Evolutionary conservation across 257 asterid genomes (phyloP).

Genomic region (Osmanthus fragrans): DNA sequence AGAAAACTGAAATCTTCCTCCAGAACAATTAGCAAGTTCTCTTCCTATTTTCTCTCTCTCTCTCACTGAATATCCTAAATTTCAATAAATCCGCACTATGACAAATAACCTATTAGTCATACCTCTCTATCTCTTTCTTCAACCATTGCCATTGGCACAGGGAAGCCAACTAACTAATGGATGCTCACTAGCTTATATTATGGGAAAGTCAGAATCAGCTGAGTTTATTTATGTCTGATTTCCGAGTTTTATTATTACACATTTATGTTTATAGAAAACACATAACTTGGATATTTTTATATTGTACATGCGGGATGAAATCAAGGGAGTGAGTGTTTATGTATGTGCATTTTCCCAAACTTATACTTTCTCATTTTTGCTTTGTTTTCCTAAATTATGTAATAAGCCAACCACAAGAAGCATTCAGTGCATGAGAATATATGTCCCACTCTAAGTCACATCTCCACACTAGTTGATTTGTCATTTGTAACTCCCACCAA

Average conservation of each 20-base stretch:
- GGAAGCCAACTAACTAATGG: not conserved
- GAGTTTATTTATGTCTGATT: not conserved
- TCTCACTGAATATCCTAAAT: not conserved
- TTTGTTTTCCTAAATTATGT: not conserved
- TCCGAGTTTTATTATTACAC: not conserved
- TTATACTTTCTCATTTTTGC: not conserved
- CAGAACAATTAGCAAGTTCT: not conserved
- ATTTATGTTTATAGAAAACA: not conserved
- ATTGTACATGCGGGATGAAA: not conserved
- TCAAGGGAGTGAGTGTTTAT: not conserved
- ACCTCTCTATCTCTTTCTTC: not conserved
- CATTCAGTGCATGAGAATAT: not conserved
- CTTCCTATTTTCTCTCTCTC: not conserved
- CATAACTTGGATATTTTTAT: not conserved
- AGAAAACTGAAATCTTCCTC: not conserved
- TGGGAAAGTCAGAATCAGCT: not conserved
- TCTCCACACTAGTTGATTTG: not conserved
- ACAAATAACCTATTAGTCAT: not conserved
- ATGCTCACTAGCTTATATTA: not conserved
- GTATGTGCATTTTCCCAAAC: not conserved
- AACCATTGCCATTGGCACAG: not conserved
- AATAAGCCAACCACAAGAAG: not conserved
- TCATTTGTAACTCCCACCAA: not conserved
- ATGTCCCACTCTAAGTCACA: not conserved
- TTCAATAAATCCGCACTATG: not conserved